A percentile compares a stretch with the other conserved stretches of the same genome.
These are phyloP conservation scores for Cyberlindnera maritima DNA, from an alignment of 805 yeast species.

Conservation along the genomic window DNA sequence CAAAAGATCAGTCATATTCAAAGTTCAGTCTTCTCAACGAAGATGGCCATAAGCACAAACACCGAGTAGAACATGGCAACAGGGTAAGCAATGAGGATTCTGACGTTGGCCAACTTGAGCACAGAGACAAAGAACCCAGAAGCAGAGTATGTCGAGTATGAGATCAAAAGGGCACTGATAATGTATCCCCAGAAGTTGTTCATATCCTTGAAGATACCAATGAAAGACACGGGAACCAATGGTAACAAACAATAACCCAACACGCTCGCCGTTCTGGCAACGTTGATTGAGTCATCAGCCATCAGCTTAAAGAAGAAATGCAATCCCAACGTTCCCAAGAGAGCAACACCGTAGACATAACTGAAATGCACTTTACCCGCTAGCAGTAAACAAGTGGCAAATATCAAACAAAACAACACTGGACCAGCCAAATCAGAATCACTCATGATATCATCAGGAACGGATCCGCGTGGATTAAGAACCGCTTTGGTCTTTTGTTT, in stretches of 20 bases:
- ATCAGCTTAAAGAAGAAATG: slow-evolving; percentile 84
- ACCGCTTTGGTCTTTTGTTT: slow-evolving; percentile 82
- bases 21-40: slow-evolving; percentile 43
- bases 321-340: slow-evolving; percentile 82
- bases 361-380: slow-evolving; percentile 97
- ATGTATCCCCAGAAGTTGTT: slow-evolving; percentile 75
- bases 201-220: slow-evolving; percentile 57
- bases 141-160: slow-evolving; percentile 92
- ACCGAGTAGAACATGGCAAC: slow-evolving; percentile 87
- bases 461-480: slow-evolving; percentile 63
- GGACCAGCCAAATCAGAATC: slow-evolving; percentile 98
- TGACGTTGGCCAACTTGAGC: slow-evolving; percentile 76
- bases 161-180: slow-evolving; percentile 61
- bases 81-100: slow-evolving; percentile 92
- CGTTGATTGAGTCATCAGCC: slow-evolving; percentile 59
- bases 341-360: slow-evolving; percentile 92
- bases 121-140: slow-evolving; percentile 90
- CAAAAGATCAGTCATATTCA: too few relatives aligned
- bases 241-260: slow-evolving; percentile 94
- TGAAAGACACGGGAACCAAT: slow-evolving; percentile 70
- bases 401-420: slow-evolving; percentile 77
- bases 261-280: slow-evolving; percentile 79
- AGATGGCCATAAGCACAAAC: slow-evolving; percentile 94
- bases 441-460: slow-evolving; percentile 72
- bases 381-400: slow-evolving; percentile 77